Evolutionary conservation across 345 rosid genomes (phyloP), one percentile per base, ranked within the genome.

Genomic region (Salix exigua): DNA sequence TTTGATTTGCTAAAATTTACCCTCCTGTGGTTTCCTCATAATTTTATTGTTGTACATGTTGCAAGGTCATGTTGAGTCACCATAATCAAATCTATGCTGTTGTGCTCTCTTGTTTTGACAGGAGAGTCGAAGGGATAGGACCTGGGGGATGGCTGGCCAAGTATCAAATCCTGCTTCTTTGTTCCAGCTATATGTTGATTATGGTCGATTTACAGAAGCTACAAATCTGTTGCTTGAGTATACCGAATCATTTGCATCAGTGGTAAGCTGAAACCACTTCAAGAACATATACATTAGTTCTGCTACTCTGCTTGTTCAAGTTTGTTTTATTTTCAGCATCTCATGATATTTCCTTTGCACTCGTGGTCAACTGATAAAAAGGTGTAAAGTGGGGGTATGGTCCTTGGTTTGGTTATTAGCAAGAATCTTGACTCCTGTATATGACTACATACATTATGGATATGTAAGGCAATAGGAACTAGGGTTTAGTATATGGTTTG

Each of bases 91-190:
- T 30, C 1, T 37, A 30, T 19, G n/a, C 6, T 25, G 40, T 11
- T 80, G 30, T 66, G 40, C 33, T 72, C 48, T 60, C 58, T 23
- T 60, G 73, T 67, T 26, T 26, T 74, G 73, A 75, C 83, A 92
- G 97, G 89, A 87, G 69, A 86, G 82, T 67, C 88, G 80, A 82
- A 89, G 82, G 75, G 94, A 90, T 70, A 82, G 84, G 83, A 82
- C 80, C 68, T 87, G 91, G 85, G 92, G 93, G 67, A 95, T 95
- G 99, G 82, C 88, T 71, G 88, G 95, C 73, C 84, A 87, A 79
- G 98, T 88, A 77, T 88, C 92, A 68, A 90, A 87, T 85, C 88
- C 97, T 48, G 91, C 96, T 13, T 86, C 99, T 76, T 83, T 95
- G 86, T 86, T 95, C 79, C 89, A 83, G 75, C 85, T 95, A 58